phyloP scores from a whole-genome alignment of 345 rosid genomes.

The Isatis tinctoria region DNA sequence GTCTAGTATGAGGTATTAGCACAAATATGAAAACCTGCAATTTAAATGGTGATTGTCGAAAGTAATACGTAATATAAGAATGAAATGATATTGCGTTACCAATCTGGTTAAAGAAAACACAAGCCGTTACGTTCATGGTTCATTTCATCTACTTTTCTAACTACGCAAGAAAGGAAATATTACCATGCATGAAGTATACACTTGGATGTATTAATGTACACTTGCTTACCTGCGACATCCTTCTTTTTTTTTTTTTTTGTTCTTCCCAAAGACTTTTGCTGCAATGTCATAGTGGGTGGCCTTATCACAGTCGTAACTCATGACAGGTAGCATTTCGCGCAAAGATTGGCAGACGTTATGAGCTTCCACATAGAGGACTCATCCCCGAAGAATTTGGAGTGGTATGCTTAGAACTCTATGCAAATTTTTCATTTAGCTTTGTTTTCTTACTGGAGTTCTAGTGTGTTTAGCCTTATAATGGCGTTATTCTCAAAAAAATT shows the following conservation, averaged over 20 bases:
- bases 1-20: conserved; percentile 9
- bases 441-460: neutral
- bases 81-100: no score
- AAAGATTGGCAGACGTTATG: conserved; percentile 82
- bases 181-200: neutral
- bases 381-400: conserved; percentile 98
- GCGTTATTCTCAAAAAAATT: conserved; percentile 1
- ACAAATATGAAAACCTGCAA: neutral
- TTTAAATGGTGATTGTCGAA: no score
- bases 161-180: neutral
- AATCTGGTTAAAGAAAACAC: no score
- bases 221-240: neutral
- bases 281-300: conserved; percentile 11
- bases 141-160: neutral
- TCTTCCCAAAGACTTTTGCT: neutral
- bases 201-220: neutral
- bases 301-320: conserved; percentile 1
- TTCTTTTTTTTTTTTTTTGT: neutral
- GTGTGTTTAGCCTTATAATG: conserved; percentile 9
- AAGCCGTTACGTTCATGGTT: neutral
- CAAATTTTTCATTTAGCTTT: neutral
- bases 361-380: conserved; percentile 90
- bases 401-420: conserved; percentile 39
- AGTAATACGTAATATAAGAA: no score
- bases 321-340: conserved; percentile 93